Evolutionary conservation across 768 basidiomycete genomes (phyloP), one percentile per base, ranked within the genome.

Genomic region (Suillus occidentalis): DNA sequence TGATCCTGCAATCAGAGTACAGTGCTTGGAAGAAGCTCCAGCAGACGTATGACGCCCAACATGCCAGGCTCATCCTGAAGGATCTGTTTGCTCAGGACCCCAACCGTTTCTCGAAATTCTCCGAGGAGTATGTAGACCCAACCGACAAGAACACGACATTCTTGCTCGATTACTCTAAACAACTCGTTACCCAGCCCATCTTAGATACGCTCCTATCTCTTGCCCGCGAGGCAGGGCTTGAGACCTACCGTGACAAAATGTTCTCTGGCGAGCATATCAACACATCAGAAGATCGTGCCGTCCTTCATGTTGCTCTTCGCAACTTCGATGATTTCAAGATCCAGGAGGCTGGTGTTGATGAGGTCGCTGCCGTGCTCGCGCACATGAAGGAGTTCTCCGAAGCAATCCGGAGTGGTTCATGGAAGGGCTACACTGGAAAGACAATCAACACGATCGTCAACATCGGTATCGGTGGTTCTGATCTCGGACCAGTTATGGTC

Each of bases 381-480:
- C 97, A 99, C 80, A 99, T 99, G 75, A 91, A 92, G 75, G 83
- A 86, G 75, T 99, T 99, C 82, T 86, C 89, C 60, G 89, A 96
- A 47, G 80, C 87, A 43, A 87, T 99, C 58, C 84, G 97, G 65
- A 89, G 83, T 65, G 97, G 97, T 36, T 82, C 82, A 63, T 97
- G 96, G 95, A 98, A 91, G 78, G 97, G 97, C 18, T 99, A 97
- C 82, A 97, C 96, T 1, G 97, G 97, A 50, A 97, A 98, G 81
- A 73, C 86, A 12, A 99, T 99, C 83, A 87, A 89, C 72, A 89
- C 94, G 57, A 89, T 99, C 78, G 95, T 99, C 75, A 99, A 99
- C 82, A 97, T 99, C 70, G 97, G 97, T 66, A 99, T 99, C 75
- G 97, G 97, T 63, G 97, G 97, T 60, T 97, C 95, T 42, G 97